phyloP scores from a whole-genome alignment of 2,329 filamentous ascomycete species.

The Talaromyces sp. region DNA sequence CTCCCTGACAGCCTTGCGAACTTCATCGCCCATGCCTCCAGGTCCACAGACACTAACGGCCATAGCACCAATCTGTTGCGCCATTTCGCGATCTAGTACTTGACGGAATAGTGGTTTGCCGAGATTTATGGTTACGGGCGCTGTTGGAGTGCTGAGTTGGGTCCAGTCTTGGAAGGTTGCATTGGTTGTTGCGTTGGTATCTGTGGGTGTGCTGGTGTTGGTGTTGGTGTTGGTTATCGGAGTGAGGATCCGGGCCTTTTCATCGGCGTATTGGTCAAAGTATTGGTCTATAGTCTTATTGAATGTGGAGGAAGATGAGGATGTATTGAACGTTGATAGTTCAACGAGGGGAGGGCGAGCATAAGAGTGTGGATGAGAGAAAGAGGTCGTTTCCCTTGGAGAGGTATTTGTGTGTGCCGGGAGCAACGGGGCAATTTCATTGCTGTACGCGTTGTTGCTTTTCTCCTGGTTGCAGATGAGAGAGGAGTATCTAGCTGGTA shows the following conservation, averaged over 20 bases:
- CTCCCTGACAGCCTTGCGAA: slow-evolving; percentile 60
- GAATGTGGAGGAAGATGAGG: background rate
- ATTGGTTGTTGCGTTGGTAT: background rate
- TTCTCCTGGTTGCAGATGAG: slow-evolving; percentile 4
- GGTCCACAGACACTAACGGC: slow-evolving; percentile 73
- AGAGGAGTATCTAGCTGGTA: slow-evolving; percentile 2
- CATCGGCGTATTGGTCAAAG: background rate
- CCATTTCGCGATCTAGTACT: slow-evolving; percentile 64
- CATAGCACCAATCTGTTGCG: slow-evolving; percentile 76
- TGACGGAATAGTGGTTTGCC: slow-evolving; percentile 16
- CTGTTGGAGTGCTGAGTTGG: slow-evolving; percentile 10
- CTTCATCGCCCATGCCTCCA: slow-evolving; percentile 67
- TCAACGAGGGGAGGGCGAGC: background rate
- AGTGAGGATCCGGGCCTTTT: background rate
- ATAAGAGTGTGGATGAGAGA: background rate
- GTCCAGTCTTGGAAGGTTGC: slow-evolving; percentile 15
- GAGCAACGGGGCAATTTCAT: background rate
- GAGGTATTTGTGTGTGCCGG: background rate
- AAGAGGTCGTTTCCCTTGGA: background rate
- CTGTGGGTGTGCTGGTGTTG: background rate
- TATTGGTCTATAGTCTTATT: slow-evolving; percentile 9
- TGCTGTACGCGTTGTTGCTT: background rate
- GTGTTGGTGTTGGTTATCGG: background rate
- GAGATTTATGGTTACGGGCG: slow-evolving; percentile 14
- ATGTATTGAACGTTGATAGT: background rate